phyloP scores from a whole-genome alignment of 345 rosid species.

The Hibiscus syriacus region DNA sequence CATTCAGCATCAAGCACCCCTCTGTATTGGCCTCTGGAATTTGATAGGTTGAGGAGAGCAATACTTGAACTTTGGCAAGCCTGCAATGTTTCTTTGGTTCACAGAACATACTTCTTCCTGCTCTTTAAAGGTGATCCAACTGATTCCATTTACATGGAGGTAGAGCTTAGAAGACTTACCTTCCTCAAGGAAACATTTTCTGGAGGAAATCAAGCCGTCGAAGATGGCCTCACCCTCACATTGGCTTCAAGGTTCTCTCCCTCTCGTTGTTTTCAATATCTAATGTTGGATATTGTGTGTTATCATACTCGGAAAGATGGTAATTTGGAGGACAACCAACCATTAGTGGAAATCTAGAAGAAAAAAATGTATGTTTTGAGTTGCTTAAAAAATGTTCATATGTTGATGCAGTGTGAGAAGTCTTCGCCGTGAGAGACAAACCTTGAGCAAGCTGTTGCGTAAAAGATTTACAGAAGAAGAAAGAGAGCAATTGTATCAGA shows the following conservation, averaged over 20 bases:
- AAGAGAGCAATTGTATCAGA: slow-evolving; percentile 58
- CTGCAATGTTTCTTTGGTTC: slow-evolving; percentile 76
- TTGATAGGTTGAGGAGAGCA: slow-evolving; percentile 52
- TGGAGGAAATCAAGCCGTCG: slow-evolving; percentile 45
- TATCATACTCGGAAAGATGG: background rate
- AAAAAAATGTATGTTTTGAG: background rate
- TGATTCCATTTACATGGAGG: slow-evolving; percentile 89
- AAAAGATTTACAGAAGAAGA: slow-evolving; percentile 62
- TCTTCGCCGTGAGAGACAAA: slow-evolving; percentile 63
- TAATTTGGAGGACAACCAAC: background rate
- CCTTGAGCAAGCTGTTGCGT: slow-evolving; percentile 79
- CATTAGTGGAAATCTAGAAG: background rate
- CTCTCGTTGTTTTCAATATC: background rate
- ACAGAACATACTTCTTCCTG: slow-evolving; percentile 90
- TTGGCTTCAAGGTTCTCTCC: slow-evolving; percentile 58
- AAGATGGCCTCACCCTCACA: slow-evolving; percentile 52
- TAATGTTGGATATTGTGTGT: background rate
- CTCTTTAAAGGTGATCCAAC: slow-evolving; percentile 87
- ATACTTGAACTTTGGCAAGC: slow-evolving; percentile 81
- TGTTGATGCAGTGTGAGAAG: slow-evolving; percentile 48
- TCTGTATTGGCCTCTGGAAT: slow-evolving; percentile 55
- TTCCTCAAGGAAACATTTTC: slow-evolving; percentile 78
- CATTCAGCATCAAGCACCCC: slow-evolving; percentile 31
- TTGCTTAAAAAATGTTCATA: background rate
- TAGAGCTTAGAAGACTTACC: slow-evolving; percentile 79